Percentiles rank a stretch among this genome's conserved stretches.
Conservation (phyloP, 2,329 filamentous ascomycete genomes). For the Exophiala sp. region DNA sequence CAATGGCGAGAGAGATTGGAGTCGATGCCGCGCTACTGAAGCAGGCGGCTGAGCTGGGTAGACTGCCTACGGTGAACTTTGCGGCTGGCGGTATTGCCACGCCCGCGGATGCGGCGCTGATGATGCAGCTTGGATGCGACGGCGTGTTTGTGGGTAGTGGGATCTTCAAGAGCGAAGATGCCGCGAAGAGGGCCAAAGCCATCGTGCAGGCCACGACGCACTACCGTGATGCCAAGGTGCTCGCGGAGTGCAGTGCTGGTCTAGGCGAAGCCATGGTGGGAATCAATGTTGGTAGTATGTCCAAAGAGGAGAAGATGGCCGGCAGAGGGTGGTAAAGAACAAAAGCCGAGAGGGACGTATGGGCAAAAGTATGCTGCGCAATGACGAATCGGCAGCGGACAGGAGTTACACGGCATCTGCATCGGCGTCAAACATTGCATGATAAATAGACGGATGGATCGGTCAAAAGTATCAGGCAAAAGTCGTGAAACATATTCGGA, state of each 20-base stretch:
- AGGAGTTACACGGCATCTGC: too few species aligned
- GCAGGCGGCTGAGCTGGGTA: conserved; percentile 80
- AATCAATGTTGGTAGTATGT: conserved; percentile 79
- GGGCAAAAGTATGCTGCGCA: background rate
- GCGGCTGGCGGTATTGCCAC: conserved; percentile 99
- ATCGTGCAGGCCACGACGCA: conserved; percentile 94
- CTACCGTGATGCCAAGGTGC: conserved; percentile 76
- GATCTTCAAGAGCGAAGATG: conserved; percentile 95
- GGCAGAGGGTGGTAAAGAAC: conserved; percentile 73
- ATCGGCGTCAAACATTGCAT: too few species aligned
- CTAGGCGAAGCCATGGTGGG: conserved; percentile 98
- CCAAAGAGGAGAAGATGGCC: conserved; percentile 75
- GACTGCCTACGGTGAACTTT: conserved; percentile 95
- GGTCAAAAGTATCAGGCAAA: too few species aligned
- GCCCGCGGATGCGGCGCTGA: conserved; percentile 89
- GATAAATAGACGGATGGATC: too few species aligned
- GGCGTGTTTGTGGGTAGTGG: conserved; percentile 96
- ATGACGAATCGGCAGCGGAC: too few species aligned
- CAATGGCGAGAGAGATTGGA: conserved; percentile 76
- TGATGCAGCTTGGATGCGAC: conserved; percentile 99
- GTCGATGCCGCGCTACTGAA: conserved; percentile 74
- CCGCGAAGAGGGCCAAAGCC: conserved; percentile 82
- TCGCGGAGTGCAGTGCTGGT: conserved; percentile 83
- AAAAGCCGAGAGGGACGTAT: background rate
- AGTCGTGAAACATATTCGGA: background rate